A percentile compares a stretch with the other conserved stretches of the same genome.
Conservation (phyloP, 108 stramenopile species). For the Nitzschia putrida region DNA sequence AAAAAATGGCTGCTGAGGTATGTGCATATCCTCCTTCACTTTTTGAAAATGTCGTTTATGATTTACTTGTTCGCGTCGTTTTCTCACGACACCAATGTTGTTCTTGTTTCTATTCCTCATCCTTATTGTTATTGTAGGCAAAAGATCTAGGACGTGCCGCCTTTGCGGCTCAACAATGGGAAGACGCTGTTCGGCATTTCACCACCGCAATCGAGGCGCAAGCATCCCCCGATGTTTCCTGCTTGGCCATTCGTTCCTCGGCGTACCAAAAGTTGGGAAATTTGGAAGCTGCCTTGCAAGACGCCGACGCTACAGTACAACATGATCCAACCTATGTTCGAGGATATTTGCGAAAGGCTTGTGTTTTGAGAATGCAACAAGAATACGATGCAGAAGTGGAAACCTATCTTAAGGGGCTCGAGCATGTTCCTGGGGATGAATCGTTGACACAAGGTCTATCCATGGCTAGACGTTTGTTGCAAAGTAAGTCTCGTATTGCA, state of each 20-base stretch:
- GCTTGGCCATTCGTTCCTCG: conserved; percentile 28
- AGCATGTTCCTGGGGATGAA: conserved; percentile 23
- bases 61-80: no score
- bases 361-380: conserved; percentile 24
- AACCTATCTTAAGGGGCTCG: conserved; percentile 30
- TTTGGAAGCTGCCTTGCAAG: conserved; percentile 25
- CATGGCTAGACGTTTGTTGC: conserved; percentile 13
- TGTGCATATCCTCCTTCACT: no score
- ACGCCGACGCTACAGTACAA: conserved; percentile 30
- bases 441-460: conserved; percentile 25
- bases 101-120: no score
- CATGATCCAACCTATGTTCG: conserved; percentile 25
- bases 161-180: conserved; percentile 33
- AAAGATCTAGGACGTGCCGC: conserved; percentile 35
- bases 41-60: no score
- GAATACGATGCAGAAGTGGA: conserved; percentile 34
- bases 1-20: no score
- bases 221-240: conserved; percentile 20
- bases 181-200: conserved; percentile 18
- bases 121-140: conserved; percentile 4
- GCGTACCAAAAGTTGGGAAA: conserved; percentile 27
- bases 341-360: conserved; percentile 33
- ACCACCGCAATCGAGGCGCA: conserved; percentile 10
- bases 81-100: no score
- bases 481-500: conserved; percentile 21